These are phyloP conservation scores for Globisporangium lucens DNA, from an alignment of 352 stramenopile genomes.

Conservation along the genomic window DNA sequence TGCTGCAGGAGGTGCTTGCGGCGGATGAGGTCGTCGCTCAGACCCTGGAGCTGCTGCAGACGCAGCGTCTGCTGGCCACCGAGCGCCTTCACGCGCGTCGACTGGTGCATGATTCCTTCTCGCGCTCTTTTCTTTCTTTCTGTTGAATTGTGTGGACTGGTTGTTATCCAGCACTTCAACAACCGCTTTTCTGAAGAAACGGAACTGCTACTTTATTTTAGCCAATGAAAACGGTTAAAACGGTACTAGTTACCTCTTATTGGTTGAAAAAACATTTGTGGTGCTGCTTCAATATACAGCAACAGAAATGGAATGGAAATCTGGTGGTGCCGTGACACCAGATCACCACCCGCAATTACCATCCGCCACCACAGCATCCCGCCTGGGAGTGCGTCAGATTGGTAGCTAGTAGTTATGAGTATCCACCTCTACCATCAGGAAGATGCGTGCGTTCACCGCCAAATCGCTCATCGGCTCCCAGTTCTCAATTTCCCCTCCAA, in stretches of 20 bases:
- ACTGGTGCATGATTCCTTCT: conserved; percentile 22
- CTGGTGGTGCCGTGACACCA: no score
- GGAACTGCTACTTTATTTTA: neutral
- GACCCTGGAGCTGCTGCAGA: conserved; percentile 42
- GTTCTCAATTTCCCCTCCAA: neutral
- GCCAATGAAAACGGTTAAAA: neutral
- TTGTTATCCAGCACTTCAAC: neutral
- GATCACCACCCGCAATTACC: no score
- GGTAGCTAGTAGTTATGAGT: no score
- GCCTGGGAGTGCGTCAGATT: no score
- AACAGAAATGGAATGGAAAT: no score
- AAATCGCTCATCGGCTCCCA: neutral
- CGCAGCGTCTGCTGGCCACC: conserved; percentile 45
- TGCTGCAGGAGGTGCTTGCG: conserved; percentile 23
- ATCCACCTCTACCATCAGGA: neutral
- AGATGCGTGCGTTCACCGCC: neutral
- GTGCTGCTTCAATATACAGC: no score
- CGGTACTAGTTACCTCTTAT: neutral
- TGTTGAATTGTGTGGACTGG: no score
- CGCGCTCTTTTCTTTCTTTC: no score
- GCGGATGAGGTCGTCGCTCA: conserved; percentile 32
- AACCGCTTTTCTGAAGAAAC: neutral
- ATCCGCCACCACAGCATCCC: no score
- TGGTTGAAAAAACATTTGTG: neutral
- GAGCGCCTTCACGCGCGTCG: conserved; percentile 23